Evolutionary conservation across 1,284 basidiomycete species (phyloP).

Genomic region (Salmacisia buchloeana): DNA sequence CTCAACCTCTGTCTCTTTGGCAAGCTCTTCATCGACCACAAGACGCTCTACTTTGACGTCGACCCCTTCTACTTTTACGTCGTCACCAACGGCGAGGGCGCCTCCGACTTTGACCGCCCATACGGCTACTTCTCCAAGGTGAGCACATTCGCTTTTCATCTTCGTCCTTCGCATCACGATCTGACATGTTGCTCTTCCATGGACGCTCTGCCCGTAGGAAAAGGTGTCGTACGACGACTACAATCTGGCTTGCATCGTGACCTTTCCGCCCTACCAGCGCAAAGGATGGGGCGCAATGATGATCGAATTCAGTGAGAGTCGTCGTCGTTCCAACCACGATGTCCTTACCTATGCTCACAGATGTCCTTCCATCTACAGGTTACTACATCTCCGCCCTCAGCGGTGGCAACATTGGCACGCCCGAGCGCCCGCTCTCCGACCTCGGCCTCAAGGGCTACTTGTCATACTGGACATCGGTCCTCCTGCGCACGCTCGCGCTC

Average conservation of each 20-base stretch:
- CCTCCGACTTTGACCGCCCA: slow-evolving; percentile 68
- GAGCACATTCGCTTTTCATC: too few relatives aligned
- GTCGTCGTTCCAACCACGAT: neutral
- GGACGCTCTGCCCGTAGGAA: slow-evolving; percentile 59
- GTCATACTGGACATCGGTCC: slow-evolving; percentile 79
- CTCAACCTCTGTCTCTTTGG: slow-evolving; percentile 93
- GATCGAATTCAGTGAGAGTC: slow-evolving; percentile 85
- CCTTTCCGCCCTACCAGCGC: slow-evolving; percentile 85
- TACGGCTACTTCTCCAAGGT: slow-evolving; percentile 95
- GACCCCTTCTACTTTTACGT: slow-evolving; percentile 75
- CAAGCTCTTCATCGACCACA: slow-evolving; percentile 98
- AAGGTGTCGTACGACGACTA: slow-evolving; percentile 93
- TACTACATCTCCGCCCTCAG: slow-evolving; percentile 79
- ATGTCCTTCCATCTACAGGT: slow-evolving; percentile 55
- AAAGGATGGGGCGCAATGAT: slow-evolving; percentile 87
- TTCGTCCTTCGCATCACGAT: neutral
- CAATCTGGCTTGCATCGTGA: slow-evolving; percentile 94
- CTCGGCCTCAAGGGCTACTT: slow-evolving; percentile 86
- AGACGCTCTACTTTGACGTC: slow-evolving; percentile 89
- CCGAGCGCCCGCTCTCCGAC: slow-evolving; percentile 89
- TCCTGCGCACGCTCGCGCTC: slow-evolving; percentile 73
- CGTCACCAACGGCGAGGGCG: slow-evolving; percentile 66
- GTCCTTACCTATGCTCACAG: neutral
- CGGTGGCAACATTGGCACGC: slow-evolving; percentile 74
- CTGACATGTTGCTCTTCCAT: neutral